Conservation (phyloP, 495 filamentous ascomycete genomes). For the Penicillium argentinense region DNA sequence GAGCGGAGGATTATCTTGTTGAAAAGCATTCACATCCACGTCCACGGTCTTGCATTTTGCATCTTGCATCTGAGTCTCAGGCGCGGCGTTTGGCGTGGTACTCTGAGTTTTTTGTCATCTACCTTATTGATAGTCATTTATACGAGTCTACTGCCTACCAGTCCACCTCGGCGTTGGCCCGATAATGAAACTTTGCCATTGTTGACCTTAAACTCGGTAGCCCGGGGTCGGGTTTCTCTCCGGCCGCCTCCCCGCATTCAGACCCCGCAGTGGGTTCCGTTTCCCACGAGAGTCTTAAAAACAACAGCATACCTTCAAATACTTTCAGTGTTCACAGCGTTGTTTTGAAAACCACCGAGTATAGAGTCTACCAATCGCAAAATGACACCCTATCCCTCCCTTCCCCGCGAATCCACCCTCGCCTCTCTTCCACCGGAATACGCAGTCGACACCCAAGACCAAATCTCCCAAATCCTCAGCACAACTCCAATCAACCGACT, state of each 20-base stretch:
- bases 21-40: slow-evolving; percentile 19
- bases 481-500: slow-evolving; percentile 36
- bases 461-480: slow-evolving; percentile 35
- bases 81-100: slow-evolving; percentile 21
- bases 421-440: slow-evolving; percentile 34
- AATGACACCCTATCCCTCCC: slow-evolving; percentile 21
- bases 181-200: too few species aligned
- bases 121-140: slow-evolving; percentile 20
- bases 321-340: too few species aligned
- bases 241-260: slow-evolving; percentile 24
- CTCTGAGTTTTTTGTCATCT: slow-evolving; percentile 14
- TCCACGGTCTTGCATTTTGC: slow-evolving; percentile 9
- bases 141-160: background rate
- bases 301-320: too few species aligned
- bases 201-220: too few species aligned
- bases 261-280: too few species aligned
- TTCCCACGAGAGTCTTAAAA: too few species aligned
- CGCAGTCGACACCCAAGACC: slow-evolving; percentile 32
- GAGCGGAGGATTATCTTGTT: slow-evolving; percentile 19
- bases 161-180: background rate
- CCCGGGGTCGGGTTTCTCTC: slow-evolving; percentile 29
- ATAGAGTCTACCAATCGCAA: background rate
- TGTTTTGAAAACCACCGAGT: too few species aligned
- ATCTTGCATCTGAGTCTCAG: slow-evolving; percentile 29
- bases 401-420: slow-evolving; percentile 32